These are phyloP conservation scores for Juncus inflexus DNA, from an alignment of 176 grass and related monocot species.

Conservation along the genomic window DNA sequence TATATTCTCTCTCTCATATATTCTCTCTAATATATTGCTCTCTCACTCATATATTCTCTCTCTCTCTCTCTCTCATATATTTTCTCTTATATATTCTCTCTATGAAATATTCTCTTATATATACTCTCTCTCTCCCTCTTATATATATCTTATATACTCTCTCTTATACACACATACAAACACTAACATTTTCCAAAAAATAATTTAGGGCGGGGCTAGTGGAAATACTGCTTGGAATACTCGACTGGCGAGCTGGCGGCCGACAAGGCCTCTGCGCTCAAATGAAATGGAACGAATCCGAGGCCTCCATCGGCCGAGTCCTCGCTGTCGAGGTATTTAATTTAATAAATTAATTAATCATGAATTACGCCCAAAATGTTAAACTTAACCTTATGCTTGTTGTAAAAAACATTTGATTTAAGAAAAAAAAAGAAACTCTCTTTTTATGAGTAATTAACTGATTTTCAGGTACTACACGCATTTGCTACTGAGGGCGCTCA, in stretches of 20 bases:
- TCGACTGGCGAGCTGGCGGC: slow-evolving; percentile 97
- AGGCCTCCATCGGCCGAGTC: slow-evolving; percentile 93
- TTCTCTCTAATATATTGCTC: no score
- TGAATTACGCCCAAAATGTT: no score
- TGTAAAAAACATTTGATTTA: no score
- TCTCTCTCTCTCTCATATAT: no score
- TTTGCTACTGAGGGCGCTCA: slow-evolving; percentile 98
- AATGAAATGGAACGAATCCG: slow-evolving; percentile 99
- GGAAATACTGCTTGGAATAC: slow-evolving; percentile 89
- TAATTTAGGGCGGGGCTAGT: slow-evolving; percentile 84
- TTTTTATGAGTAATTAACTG: no score
- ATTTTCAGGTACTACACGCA: slow-evolving; percentile 83
- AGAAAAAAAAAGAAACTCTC: no score
- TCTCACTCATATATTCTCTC: no score
- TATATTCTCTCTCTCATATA: neutral
- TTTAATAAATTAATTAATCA: no score
- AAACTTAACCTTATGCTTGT: no score
- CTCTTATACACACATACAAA: neutral
- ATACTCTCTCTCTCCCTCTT: no score
- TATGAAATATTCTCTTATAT: no score
- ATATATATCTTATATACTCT: neutral
- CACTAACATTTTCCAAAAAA: slow-evolving; percentile 26
- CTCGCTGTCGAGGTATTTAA: slow-evolving; percentile 86
- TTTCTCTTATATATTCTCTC: no score
- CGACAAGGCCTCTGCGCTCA: slow-evolving; percentile 77